phyloP scores from a whole-genome alignment of 2,329 filamentous ascomycete species.

The Diaporthe caulivora region DNA sequence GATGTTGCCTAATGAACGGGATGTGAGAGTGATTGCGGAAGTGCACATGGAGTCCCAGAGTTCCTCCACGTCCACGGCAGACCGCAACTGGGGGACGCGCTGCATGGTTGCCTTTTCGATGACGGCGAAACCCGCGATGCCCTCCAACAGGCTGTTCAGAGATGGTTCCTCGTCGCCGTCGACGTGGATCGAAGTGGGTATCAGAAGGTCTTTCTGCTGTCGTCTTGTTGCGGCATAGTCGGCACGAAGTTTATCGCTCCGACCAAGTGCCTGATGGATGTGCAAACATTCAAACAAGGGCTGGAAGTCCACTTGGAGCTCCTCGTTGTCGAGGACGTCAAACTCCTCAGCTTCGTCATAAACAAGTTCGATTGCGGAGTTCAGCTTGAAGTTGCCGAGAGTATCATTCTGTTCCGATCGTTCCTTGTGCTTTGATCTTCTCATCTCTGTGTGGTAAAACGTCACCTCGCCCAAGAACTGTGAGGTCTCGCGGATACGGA shows the following conservation, averaged over 20 bases:
- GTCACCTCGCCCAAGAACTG: conserved; percentile 96
- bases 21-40: conserved; percentile 84
- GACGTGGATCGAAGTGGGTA: conserved; percentile 82
- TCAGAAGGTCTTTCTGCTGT: conserved; percentile 89
- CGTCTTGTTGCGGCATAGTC: conserved; percentile 94
- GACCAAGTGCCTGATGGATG: conserved; percentile 94
- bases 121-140: conserved; percentile 95
- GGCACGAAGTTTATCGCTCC: conserved; percentile 88
- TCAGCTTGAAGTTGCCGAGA: conserved; percentile 87
- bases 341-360: conserved; percentile 97
- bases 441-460: conserved; percentile 94
- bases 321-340: conserved; percentile 94
- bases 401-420: conserved; percentile 81
- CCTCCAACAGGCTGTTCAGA: conserved; percentile 90
- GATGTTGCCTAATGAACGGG: conserved; percentile 82
- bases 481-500: conserved; percentile 92
- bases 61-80: conserved; percentile 92
- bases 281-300: conserved; percentile 95
- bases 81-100: conserved; percentile 84
- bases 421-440: conserved; percentile 85
- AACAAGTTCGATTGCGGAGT: conserved; percentile 95
- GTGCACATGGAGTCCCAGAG: conserved; percentile 99
- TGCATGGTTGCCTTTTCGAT: conserved; percentile 95
- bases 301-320: conserved; percentile 93
- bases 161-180: conserved; percentile 86